A percentile compares a stretch with the other conserved stretches of the same genome.
Evolutionary conservation across 1,284 basidiomycete genomes (phyloP).

Genomic region (Ganoderma leucocontextum): DNA sequence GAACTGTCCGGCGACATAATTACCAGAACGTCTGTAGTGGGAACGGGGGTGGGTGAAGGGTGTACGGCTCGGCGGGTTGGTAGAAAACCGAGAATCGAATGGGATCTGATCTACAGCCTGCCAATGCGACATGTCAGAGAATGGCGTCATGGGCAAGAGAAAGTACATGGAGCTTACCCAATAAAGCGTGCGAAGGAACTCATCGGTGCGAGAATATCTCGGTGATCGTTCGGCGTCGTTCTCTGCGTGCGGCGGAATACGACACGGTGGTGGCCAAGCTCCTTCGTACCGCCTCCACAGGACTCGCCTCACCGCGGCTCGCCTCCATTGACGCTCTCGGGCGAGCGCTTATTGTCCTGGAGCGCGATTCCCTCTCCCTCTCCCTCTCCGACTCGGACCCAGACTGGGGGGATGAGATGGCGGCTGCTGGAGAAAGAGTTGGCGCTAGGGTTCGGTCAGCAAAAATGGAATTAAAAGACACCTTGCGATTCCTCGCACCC

Average conservation of each 20-base stretch:
- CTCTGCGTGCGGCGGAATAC: conserved; percentile 47
- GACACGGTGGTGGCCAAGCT: conserved; percentile 48
- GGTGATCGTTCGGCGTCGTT: conserved; percentile 57
- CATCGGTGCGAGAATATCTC: conserved; percentile 52
- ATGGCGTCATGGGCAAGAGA: neutral
- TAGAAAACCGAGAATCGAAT: conserved; percentile 7
- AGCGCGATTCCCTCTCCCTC: conserved; percentile 43
- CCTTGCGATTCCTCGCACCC: conserved; percentile 50
- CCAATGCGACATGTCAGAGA: conserved; percentile 3
- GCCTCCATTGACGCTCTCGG: conserved; percentile 57
- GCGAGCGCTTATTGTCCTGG: conserved; percentile 51
- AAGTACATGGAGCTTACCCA: conserved; percentile 15
- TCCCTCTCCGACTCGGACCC: conserved; percentile 65
- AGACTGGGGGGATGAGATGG: conserved; percentile 47
- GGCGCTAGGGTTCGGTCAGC: conserved; percentile 35
- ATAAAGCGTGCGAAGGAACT: conserved; percentile 20
- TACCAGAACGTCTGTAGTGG: conserved; percentile 18
- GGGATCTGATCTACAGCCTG: conserved; percentile 28
- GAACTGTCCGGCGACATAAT: conserved; percentile 27
- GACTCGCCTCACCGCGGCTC: conserved; percentile 46
- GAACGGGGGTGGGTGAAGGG: conserved; percentile 9
- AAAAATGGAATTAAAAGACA: conserved; percentile 43
- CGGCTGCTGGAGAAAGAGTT: conserved; percentile 30
- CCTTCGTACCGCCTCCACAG: conserved; percentile 33
- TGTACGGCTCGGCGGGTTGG: neutral